Base-by-base conservation (phyloP, 2,329 filamentous ascomycete species). In the Neopestalotiopsis sp. region DNA sequence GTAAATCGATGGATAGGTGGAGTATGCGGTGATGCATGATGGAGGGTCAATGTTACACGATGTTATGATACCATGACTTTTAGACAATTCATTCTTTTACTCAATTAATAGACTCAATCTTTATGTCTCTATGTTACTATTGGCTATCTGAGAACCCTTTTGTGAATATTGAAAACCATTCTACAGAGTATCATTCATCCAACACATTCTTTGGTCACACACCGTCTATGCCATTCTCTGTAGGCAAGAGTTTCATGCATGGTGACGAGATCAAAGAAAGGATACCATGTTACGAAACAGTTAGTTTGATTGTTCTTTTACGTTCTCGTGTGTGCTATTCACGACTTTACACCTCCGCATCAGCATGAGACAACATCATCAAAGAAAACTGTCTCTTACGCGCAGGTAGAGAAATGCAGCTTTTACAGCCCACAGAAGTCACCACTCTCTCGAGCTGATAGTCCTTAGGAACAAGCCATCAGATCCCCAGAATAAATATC, bases 1-100 rank as follows among this genome's bases (percentile, higher is more conserved):
- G 61, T 1, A 64, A 64, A 38, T 64, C 61, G 24, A n/a, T 28
- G 28, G 61, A 64, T 13, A 53, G 61, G 20, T 64, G 61, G 61
- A 64, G 61, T 64, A 6, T 49, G 6, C 34, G 40, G 24, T 64
- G 61, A 64, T 49, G 10, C 34, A 49, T 53, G 2, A 40, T 62
- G 17, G 3, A 53, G 14, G 10, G 45, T 5, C 28, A 5, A 7
- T 2, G 10, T 28, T 28, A 49, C 53, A n/a, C 12, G 13, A 28
- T 38, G 34, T 53, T 20, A 65, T 20, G 59, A 40, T 62, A 13
- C 40, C n/a, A 34, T 28, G 32, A 34, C 32, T 42, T 30, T 61
- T 3, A 38, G 34, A 38, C 34, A 38, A 38, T 3, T n/a, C n/a
- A n/a, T 14, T 62, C n/a, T 62, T 42, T 12, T 4, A 3, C 28